phyloP scores from a whole-genome alignment of 169 alveolate genomes.

The Cryptosporidium meleagridis region DNA sequence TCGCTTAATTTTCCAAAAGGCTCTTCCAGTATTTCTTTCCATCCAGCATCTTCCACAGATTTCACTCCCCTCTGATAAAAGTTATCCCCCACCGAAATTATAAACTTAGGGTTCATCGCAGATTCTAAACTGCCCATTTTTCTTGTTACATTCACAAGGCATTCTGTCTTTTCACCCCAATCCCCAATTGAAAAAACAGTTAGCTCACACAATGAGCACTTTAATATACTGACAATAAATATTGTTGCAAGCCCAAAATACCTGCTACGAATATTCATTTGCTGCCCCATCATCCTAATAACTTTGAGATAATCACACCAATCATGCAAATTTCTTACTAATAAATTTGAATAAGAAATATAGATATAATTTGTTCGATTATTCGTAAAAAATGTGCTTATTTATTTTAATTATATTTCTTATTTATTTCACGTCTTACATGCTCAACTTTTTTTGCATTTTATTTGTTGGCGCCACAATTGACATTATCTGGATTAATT shows the following conservation, averaged over 20 bases:
- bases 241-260: background rate
- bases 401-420: background rate
- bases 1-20: conserved; percentile 25
- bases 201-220: conserved; percentile 13
- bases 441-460: conserved; percentile 8
- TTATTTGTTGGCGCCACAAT: background rate
- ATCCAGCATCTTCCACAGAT: conserved; percentile 23
- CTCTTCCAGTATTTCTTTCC: conserved; percentile 33
- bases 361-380: too few species aligned
- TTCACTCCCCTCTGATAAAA: conserved; percentile 49
- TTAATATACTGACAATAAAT: background rate
- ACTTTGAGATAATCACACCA: background rate
- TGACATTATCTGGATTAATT: conserved; percentile 11
- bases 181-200: conserved; percentile 64
- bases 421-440: conserved; percentile 21
- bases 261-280: background rate
- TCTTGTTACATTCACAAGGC: conserved; percentile 7
- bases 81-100: conserved; percentile 58
- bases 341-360: background rate
- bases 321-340: background rate
- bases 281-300: background rate
- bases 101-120: conserved; percentile 33
- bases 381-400: background rate
- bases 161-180: conserved; percentile 55
- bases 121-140: conserved; percentile 5